phyloP scores from a whole-genome alignment of 148 eudicot species.

The Gaultheria prostrata region DNA sequence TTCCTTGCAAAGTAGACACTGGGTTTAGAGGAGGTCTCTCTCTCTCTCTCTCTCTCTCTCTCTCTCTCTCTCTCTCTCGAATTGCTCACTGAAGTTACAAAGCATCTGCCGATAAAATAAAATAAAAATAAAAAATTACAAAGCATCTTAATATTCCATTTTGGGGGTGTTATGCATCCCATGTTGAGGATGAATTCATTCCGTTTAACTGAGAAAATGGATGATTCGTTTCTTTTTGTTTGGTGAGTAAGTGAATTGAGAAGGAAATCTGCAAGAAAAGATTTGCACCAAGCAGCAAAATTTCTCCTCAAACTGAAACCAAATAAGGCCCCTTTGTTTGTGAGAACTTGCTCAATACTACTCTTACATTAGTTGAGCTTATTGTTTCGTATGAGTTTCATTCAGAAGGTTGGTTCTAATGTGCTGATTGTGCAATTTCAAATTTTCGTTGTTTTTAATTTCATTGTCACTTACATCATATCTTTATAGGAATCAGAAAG shows the following conservation, averaged over 20 bases:
- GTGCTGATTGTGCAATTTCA: not conserved
- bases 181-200: not conserved
- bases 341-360: not conserved
- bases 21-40: conserved; percentile 18
- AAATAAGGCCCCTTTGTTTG: not conserved
- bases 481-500: conserved; percentile 54
- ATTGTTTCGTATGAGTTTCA: not conserved
- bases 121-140: too few species aligned
- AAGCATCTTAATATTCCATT: not conserved
- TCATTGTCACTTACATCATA: not conserved
- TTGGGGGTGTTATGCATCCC: not conserved
- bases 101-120: too few species aligned
- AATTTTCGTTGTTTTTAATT: not conserved
- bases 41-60: not conserved
- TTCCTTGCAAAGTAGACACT: conserved; percentile 12
- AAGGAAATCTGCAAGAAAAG: not conserved
- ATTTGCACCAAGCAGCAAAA: not conserved
- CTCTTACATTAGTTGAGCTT: not conserved
- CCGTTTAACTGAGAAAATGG: not conserved
- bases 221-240: not conserved
- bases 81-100: not conserved
- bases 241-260: not conserved
- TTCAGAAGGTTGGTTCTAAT: not conserved
- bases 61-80: not conserved
- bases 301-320: not conserved